Conservation (phyloP, 768 basidiomycete species). For the Sutorius australiensis region DNA sequence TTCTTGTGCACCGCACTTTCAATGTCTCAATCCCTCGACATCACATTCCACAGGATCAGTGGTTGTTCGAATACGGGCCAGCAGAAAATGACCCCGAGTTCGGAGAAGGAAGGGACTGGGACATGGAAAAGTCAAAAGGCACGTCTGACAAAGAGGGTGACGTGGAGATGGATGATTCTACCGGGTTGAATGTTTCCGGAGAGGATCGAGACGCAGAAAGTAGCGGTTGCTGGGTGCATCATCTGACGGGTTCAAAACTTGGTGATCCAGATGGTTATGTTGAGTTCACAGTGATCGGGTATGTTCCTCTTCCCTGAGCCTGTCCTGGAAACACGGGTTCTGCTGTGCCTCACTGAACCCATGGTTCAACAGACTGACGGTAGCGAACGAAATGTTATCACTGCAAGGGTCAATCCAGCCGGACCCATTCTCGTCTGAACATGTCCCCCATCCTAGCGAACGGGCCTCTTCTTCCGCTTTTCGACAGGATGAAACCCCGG, state of each 20-base stretch:
- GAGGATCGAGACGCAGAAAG: conserved; percentile 37
- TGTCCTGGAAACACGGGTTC: neutral
- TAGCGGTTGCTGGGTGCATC: conserved; percentile 79
- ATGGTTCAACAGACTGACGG: conserved; percentile 56
- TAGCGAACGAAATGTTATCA: conserved; percentile 93
- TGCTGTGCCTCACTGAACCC: conserved; percentile 5
- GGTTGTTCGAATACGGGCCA: conserved; percentile 84
- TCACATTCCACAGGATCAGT: conserved; percentile 78
- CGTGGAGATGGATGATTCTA: conserved; percentile 11
- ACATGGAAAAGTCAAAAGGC: conserved; percentile 15
- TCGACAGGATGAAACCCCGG: conserved; percentile 12
- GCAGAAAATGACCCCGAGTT: conserved; percentile 78
- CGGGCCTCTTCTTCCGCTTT: conserved; percentile 1
- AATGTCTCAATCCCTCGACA: conserved; percentile 92
- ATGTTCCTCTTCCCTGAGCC: neutral
- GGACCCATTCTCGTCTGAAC: conserved; percentile 68
- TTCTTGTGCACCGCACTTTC: conserved; percentile 88
- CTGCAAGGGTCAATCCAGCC: conserved; percentile 77
- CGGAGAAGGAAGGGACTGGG: conserved; percentile 36
- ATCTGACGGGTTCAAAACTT: conserved; percentile 60
- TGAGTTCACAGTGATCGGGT: conserved; percentile 87
- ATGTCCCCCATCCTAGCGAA: conserved; percentile 36
- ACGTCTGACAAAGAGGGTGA: neutral
- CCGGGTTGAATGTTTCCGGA: neutral
- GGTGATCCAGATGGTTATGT: conserved; percentile 66